Base-by-base conservation (phyloP, 352 stramenopile genomes). In the Pythium phragmiticola region DNA sequence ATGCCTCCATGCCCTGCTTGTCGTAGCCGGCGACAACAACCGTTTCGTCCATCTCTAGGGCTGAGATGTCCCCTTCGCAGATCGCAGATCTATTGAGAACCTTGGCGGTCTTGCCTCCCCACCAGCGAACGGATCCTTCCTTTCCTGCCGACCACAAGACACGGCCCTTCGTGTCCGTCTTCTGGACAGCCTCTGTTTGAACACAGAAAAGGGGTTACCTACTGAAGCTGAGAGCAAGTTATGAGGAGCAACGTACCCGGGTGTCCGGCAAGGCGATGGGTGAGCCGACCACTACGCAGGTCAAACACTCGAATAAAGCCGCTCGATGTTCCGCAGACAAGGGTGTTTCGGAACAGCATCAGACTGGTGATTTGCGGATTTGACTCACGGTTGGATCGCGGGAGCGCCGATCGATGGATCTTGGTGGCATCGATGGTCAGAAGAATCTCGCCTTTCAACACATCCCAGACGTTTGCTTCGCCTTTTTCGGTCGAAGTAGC, bases 221-320 rank as follows among this genome's bases (percentile, higher is more conserved):
- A n/a, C 16, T 1, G 39, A 46, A 19, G 39, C 6, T 14, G 19
- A 17, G 39, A 21, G 39, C 17, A 46, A 46, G 17, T n/a, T 19
- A n/a, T 6, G 13, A 46, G 14, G 6, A 63, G 52, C 12, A 19
- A 14, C 47, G 33, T 81, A 95, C 87, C 87, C 53, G 87, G 87
- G 46, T 96, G 87, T 5, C 87, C 87, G 57, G 82, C 84, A 33
- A 96, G 78, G 33, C 87, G 82, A 57, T 96, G 87, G 16, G 83
- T 94, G 11, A 96, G 72, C 17, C 84, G 76, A 23, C 80, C 82
- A 56, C 81, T 94, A 48, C 87, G 80, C 46, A 94, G 68, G 48
- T 96, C 87, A 65, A 94, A 96, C 26, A 96, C 85, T 21, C 87
- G 84, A 46, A 96, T 94, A 60, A 96, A 87, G 17, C 87, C 87